These are phyloP conservation scores for Carex cristatella DNA, from an alignment of 176 grass and related monocot species.

Conservation along the genomic window DNA sequence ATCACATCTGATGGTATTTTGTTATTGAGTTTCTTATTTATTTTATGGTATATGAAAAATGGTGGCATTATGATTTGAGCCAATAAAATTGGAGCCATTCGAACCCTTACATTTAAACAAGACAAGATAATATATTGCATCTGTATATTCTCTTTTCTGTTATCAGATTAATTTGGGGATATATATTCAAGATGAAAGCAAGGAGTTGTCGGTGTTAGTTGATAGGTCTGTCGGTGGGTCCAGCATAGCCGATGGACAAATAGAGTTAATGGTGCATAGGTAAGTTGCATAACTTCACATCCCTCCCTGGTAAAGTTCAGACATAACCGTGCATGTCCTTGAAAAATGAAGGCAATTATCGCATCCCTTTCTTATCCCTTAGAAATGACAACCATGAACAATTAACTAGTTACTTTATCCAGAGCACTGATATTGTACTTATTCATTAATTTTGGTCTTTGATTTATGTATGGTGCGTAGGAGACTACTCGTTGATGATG, in stretches of 20 bases:
- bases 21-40: slow-evolving; percentile 6
- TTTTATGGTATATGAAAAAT: background rate
- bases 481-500: slow-evolving; percentile 89
- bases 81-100: background rate
- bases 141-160: background rate
- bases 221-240: slow-evolving; percentile 85
- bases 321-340: background rate
- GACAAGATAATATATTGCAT: slow-evolving; percentile 5
- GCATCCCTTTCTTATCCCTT: background rate
- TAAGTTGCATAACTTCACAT: slow-evolving; percentile 25
- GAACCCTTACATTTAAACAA: background rate
- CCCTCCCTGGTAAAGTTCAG: background rate
- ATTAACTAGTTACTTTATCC: background rate
- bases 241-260: slow-evolving; percentile 85
- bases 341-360: slow-evolving; percentile 2
- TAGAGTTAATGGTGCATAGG: slow-evolving; percentile 97
- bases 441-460: background rate
- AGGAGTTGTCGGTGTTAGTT: slow-evolving; percentile 72
- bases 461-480: slow-evolving; percentile 33
- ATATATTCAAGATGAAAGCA: slow-evolving; percentile 82
- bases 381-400: background rate
- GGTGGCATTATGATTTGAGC: background rate
- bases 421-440: background rate
- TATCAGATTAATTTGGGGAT: slow-evolving; percentile 91
- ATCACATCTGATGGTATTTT: slow-evolving; percentile 1